Evolutionary conservation across 192 early-diverging fungal species (phyloP).

Genomic region (Coemansia sp.): DNA sequence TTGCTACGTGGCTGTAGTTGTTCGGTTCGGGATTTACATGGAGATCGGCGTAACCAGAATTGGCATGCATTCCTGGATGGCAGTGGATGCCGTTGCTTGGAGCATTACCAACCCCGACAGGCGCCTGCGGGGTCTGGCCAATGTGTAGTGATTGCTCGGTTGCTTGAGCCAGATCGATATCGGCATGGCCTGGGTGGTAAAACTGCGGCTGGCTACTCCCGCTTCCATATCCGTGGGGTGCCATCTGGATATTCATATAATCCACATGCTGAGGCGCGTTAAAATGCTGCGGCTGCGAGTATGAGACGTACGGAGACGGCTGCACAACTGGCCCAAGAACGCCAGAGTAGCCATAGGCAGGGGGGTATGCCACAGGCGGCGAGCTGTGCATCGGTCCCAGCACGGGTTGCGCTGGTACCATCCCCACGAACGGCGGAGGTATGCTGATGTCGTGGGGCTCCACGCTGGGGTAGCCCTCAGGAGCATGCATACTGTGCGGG

Average conservation of each 20-base stretch:
- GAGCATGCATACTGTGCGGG: slow-evolving; percentile 1
- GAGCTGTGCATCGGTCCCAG: background rate
- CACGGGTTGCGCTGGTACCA: slow-evolving; percentile 2
- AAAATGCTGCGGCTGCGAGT: slow-evolving; percentile 3
- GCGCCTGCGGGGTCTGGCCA: background rate
- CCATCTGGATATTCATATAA: slow-evolving; percentile 29
- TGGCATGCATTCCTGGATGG: background rate
- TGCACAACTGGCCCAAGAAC: background rate
- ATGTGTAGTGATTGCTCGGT: background rate
- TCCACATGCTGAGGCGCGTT: slow-evolving; percentile 14
- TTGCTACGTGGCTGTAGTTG: background rate
- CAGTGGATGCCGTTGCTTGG: slow-evolving; percentile 4
- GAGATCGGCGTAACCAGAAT: background rate
- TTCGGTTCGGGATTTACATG: background rate
- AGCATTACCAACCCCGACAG: background rate
- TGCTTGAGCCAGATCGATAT: background rate
- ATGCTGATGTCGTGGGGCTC: background rate
- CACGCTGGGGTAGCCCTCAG: background rate
- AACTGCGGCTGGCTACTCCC: background rate
- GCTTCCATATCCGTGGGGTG: background rate
- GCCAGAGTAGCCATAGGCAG: slow-evolving; percentile 7
- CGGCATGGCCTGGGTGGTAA: background rate
- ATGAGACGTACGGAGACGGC: slow-evolving; percentile 8
- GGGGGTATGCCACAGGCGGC: background rate
- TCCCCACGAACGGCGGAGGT: background rate